Conservation (phyloP, 345 rosid species). For the Carallia pectinifolia region DNA sequence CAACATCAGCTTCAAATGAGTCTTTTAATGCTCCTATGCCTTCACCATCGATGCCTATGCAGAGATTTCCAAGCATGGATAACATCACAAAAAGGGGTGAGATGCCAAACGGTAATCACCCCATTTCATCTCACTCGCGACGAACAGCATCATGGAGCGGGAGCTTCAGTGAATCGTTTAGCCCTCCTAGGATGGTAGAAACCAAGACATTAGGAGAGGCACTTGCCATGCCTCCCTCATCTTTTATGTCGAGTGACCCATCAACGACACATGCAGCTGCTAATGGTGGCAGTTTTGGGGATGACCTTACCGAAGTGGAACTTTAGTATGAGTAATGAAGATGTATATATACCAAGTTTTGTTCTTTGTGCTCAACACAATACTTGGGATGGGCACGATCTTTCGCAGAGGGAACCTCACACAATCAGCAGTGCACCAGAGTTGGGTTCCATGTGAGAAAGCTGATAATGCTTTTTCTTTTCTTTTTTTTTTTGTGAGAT, state of each 20-base stretch:
- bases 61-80: constrained; percentile 68
- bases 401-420: constrained; percentile 10
- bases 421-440: constrained; percentile 18
- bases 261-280: constrained; percentile 24
- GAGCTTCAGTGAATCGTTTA: constrained; percentile 42
- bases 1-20: constrained; percentile 33
- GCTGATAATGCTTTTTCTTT: constrained; percentile 4
- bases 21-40: constrained; percentile 39
- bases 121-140: constrained; percentile 41
- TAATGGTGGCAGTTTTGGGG: constrained; percentile 59
- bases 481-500: background rate
- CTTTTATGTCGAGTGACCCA: constrained; percentile 34
- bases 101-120: constrained; percentile 25
- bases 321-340: constrained; percentile 47
- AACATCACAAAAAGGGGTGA: constrained; percentile 43
- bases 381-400: constrained; percentile 27
- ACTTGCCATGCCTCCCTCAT: constrained; percentile 33
- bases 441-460: constrained; percentile 9
- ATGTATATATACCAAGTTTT: constrained; percentile 60
- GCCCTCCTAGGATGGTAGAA: constrained; percentile 29
- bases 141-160: constrained; percentile 94
- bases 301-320: constrained; percentile 92
- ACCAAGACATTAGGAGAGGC: constrained; percentile 40
- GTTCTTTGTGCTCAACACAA: constrained; percentile 29
- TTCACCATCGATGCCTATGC: constrained; percentile 41